These are phyloP conservation scores for Scenedesmus sp. DNA, from an alignment of 163 green algal genomes.

Conservation along the genomic window DNA sequence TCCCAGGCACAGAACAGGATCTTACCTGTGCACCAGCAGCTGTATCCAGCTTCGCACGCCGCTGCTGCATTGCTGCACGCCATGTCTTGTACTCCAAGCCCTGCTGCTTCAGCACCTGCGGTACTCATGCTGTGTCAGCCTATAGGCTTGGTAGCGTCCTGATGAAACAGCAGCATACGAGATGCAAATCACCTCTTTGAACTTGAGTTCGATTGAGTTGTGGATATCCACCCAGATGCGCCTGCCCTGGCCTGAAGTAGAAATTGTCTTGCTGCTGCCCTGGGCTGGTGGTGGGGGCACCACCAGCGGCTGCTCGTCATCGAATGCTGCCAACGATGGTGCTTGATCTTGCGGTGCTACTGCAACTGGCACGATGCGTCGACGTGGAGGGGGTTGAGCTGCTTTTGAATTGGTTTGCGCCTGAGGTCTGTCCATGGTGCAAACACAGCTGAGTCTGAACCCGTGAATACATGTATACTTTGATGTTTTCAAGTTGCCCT, in stretches of 20 bases:
- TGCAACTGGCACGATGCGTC: constrained; percentile 33
- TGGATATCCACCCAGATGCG: constrained; percentile 38
- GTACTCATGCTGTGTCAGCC: background rate
- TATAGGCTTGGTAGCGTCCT: background rate
- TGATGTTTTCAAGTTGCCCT: too few relatives aligned
- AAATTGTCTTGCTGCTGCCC: constrained; percentile 23
- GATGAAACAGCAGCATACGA: background rate
- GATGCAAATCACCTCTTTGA: constrained; percentile 23
- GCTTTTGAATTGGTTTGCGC: background rate
- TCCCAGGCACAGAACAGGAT: background rate
- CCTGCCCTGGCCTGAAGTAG: constrained; percentile 12
- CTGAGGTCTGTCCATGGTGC: background rate
- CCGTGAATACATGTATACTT: too few relatives aligned
- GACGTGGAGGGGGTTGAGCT: constrained; percentile 11
- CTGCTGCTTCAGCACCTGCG: constrained; percentile 45
- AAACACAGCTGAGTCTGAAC: too few relatives aligned
- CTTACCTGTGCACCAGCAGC: constrained; percentile 17
- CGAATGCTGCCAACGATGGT: background rate
- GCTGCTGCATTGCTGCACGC: background rate
- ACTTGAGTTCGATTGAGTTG: background rate
- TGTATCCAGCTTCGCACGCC: background rate
- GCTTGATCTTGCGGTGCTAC: background rate
- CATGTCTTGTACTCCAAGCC: constrained; percentile 34
- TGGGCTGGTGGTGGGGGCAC: constrained; percentile 13
- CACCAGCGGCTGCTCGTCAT: constrained; percentile 2